Percentiles rank a stretch among this genome's conserved stretches.
Evolutionary conservation across 1,139 yeast species (phyloP).

Genomic region (Lodderomyces elongisporus): DNA sequence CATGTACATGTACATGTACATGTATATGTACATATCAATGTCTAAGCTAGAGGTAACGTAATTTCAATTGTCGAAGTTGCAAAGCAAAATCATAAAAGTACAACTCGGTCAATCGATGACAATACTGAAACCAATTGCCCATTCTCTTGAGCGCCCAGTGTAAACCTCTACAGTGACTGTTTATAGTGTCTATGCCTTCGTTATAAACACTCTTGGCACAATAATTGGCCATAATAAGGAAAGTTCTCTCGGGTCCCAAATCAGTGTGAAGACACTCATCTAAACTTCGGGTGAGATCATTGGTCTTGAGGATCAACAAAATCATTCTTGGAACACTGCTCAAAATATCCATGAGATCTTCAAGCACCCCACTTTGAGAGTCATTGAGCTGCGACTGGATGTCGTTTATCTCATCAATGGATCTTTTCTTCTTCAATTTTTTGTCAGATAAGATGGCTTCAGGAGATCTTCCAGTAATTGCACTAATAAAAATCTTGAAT

Average conservation of each 20-base stretch:
- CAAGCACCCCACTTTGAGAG: slow-evolving; percentile 53
- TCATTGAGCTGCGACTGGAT: slow-evolving; percentile 61
- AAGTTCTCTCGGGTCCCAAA: slow-evolving; percentile 82
- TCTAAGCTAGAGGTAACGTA: neutral
- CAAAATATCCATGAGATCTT: slow-evolving; percentile 74
- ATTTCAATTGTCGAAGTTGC: slow-evolving; percentile 15
- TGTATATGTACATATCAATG: slow-evolving; percentile 2
- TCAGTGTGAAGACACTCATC: slow-evolving; percentile 84
- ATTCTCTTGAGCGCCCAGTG: slow-evolving; percentile 31
- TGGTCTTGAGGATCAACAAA: slow-evolving; percentile 81
- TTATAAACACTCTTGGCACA: slow-evolving; percentile 77
- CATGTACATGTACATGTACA: slow-evolving; percentile 1
- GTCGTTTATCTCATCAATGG: slow-evolving; percentile 52
- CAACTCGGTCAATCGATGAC: slow-evolving; percentile 49
- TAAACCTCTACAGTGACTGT: slow-evolving; percentile 27
- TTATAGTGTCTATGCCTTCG: slow-evolving; percentile 49
- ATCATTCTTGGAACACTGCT: slow-evolving; percentile 83
- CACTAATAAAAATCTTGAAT: slow-evolving; percentile 83
- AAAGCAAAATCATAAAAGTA: slow-evolving; percentile 49
- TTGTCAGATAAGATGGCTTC: slow-evolving; percentile 36
- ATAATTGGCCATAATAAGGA: slow-evolving; percentile 82
- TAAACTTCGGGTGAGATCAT: slow-evolving; percentile 82
- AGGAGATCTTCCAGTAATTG: slow-evolving; percentile 80
- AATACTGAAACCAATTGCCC: slow-evolving; percentile 49
- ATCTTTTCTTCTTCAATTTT: slow-evolving; percentile 48